Base-by-base conservation (phyloP, 2,329 filamentous ascomycete species). In the Chaetomium globosum region DNA sequence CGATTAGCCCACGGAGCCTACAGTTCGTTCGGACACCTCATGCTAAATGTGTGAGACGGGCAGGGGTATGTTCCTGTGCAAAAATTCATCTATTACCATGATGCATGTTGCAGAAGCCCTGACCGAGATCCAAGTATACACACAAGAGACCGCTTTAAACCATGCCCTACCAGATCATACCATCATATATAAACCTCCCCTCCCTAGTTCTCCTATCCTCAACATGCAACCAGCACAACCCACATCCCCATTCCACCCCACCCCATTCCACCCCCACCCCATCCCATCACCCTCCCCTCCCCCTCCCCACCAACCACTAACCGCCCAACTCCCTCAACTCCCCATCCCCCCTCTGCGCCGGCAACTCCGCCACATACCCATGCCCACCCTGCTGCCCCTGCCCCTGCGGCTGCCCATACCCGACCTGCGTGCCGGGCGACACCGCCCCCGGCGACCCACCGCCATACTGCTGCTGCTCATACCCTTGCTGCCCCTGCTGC, bases 241-340 rank as follows among this genome's bases (percentile, higher is more conserved):
- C n/a, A 48, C 21, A 2, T 7, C 3, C 36, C 13, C 12, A 48
- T 21, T 13, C n/a, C 21, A 31, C 30, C 43, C 5, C n/a, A 48
- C 6, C 19, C 19, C 43, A 48, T 10, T 19, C 19, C 19, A 48
- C 30, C 30, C 43, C 5, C n/a, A 48, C 6, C 19, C 19, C 43
- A 48, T 10, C 43, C 19, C 19, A 48, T 48, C 43, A 48, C 43
- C 16, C 43, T 6, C 19, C 3, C 43, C 43, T 19, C n/a, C n/a
- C 39, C 8, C n/a, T n/a, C n/a, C n/a, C n/a, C n/a, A 26, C 26
- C 26, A 26, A 26, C 26, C 26, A 31, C 30, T 51, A 76, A 5
- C 73, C 72, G 65, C 59, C 60, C 61, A 78, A 63, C 66, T 78
- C 76, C 59, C 73, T 72, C 56, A 76, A 65, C 68, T 77, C 72